Evolutionary conservation across 108 stramenopile species (phyloP).

Genomic region (Phaeodactylum tricornutum): DNA sequence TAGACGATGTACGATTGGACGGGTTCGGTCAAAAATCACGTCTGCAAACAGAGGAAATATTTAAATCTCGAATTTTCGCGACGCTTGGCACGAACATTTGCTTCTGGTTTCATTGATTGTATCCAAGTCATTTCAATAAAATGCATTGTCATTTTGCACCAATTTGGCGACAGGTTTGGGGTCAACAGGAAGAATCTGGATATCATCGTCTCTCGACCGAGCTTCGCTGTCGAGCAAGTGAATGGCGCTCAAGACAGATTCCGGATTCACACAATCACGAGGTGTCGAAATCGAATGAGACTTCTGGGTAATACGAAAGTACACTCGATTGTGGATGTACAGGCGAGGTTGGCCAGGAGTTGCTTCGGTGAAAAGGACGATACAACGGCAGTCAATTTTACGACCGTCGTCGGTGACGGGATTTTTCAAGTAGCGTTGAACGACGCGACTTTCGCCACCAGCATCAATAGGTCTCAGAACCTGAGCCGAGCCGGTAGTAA

Average conservation of each 20-base stretch:
- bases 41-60: too few relatives aligned
- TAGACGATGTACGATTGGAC: too few relatives aligned
- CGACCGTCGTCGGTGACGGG: conserved; percentile 6
- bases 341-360: background rate
- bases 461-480: conserved; percentile 5
- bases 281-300: conserved; percentile 1
- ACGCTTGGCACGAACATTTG: too few relatives aligned
- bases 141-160: too few relatives aligned
- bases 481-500: conserved; percentile 5
- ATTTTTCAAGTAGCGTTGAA: conserved; percentile 8
- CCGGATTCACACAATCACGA: background rate
- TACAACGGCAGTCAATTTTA: conserved; percentile 12
- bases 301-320: conserved; percentile 10
- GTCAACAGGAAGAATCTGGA: conserved; percentile 5
- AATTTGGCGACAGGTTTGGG: conserved; percentile 4
- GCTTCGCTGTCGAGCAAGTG: too few relatives aligned
- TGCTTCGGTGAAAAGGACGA: background rate
- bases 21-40: too few relatives aligned
- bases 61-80: too few relatives aligned
- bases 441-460: conserved; percentile 2
- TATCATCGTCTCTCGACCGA: too few relatives aligned
- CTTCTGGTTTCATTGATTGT: too few relatives aligned
- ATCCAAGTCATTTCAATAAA: too few relatives aligned
- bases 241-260: conserved; percentile 6
- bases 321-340: conserved; percentile 12